A percentile compares a stretch with the other conserved stretches of the same genome.
Evolutionary conservation across 345 rosid species (phyloP).

Genomic region (Eucalyptus decipiens): DNA sequence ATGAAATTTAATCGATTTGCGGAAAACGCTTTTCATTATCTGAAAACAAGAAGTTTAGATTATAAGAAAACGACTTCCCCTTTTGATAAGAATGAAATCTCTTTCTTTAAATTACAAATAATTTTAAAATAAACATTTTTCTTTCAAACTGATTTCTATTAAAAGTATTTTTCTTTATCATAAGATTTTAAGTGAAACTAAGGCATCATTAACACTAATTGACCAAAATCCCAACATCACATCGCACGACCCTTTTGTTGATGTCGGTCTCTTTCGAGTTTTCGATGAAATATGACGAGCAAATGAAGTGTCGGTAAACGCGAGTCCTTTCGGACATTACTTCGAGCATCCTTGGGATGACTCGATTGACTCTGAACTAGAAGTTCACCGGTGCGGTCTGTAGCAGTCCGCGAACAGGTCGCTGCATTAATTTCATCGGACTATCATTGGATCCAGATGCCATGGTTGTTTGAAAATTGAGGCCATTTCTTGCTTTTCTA

Average conservation of each 20-base stretch:
- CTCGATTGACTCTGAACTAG: neutral
- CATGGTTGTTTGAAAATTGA: neutral
- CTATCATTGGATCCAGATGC: neutral
- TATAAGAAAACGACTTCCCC: fast-evolving
- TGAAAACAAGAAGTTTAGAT: too few relatives aligned
- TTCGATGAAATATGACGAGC: neutral
- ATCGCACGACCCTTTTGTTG: neutral
- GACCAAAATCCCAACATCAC: neutral
- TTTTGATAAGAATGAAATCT: fast-evolving
- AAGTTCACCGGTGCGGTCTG: neutral
- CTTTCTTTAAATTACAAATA: too few relatives aligned
- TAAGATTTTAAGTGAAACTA: neutral
- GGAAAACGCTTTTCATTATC: fast-evolving
- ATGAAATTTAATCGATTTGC: fast-evolving
- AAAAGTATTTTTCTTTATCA: too few relatives aligned
- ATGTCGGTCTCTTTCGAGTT: neutral
- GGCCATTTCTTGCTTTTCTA: neutral
- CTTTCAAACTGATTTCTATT: neutral
- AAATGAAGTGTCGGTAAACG: neutral
- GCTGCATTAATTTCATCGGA: neutral
- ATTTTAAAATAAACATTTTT: too few relatives aligned
- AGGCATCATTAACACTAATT: neutral
- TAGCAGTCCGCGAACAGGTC: neutral
- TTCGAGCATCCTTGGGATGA: neutral
- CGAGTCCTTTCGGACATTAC: too few relatives aligned